phyloP scores from a whole-genome alignment of 306 rosid genomes.

The Gastrolobium bilobum region DNA sequence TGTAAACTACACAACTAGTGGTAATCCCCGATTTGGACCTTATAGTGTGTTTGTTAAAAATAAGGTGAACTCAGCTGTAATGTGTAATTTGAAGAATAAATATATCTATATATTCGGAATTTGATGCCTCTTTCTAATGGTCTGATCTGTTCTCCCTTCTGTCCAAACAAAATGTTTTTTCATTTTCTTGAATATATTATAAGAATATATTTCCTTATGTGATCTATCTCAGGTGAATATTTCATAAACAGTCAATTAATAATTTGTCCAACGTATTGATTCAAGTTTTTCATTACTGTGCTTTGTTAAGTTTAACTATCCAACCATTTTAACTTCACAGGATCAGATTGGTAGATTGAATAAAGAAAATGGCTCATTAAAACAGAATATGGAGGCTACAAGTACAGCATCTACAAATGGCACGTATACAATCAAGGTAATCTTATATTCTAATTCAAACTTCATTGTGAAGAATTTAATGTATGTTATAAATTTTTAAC shows the following conservation, averaged over 20 bases:
- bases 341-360: slow-evolving; percentile 75
- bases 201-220: slow-evolving; percentile 17
- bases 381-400: slow-evolving; percentile 74
- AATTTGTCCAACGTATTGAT: slow-evolving; percentile 15
- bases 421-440: slow-evolving; percentile 60
- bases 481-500: background rate
- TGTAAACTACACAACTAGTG: background rate
- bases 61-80: slow-evolving; percentile 41
- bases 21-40: slow-evolving; percentile 29
- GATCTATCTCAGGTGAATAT: slow-evolving; percentile 26
- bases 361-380: slow-evolving; percentile 87
- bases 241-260: background rate
- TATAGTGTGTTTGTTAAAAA: slow-evolving; percentile 14
- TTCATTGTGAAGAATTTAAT: slow-evolving; percentile 30
- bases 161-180: slow-evolving; percentile 8
- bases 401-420: slow-evolving; percentile 65
- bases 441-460: slow-evolving; percentile 37
- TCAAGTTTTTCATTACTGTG: slow-evolving; percentile 10
- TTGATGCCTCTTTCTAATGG: slow-evolving; percentile 15
- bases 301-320: slow-evolving; percentile 43
- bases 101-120: background rate
- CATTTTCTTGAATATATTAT: slow-evolving; percentile 24
- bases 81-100: slow-evolving; percentile 29
- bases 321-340: slow-evolving; percentile 59
- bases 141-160: background rate